Base-by-base conservation (phyloP, 1,284 basidiomycete species). In the Ustilago xerochloae region DNA sequence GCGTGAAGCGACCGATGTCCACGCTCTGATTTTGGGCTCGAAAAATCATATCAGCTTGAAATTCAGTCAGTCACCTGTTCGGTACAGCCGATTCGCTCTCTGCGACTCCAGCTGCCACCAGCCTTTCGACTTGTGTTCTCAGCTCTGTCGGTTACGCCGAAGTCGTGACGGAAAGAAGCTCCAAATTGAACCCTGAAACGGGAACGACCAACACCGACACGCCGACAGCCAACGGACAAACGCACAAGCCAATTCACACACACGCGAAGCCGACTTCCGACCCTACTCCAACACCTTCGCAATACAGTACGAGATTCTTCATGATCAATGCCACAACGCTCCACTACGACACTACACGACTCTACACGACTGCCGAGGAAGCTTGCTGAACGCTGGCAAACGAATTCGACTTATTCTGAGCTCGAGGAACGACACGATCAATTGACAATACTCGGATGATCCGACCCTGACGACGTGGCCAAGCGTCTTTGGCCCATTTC, bases 221-320 rank as follows among this genome's bases (percentile, higher is more conserved):
- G 24, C 46, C 4, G 10, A 49, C 18, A 35, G n/a, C 10, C 18
- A 49, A 33, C 20, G 12, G 10, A 32, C 13, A 26, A 49, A 29
- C 49, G 49, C 49, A 51, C 33, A 38, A 38, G 49, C 49, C 49
- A 51, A 51, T 26, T 6, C 41, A 43, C 18, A 20, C 18, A 43
- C 41, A 43, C 10, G 28, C 38, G n/a, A 51, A 38, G 49, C 35
- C 47, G 47, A 49, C 47, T 49, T 35, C 47, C 47, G 47, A 49
- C 47, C 32, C 5, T 51, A 43, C 22, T 41, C 20, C 18, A 41
- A 7, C 8, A 15, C 41, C 12, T 24, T 24, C 12, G 16, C n/a
- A n/a, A n/a, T n/a, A n/a, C n/a, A n/a, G n/a, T n/a, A n/a, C n/a
- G n/a, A n/a, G n/a, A n/a, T n/a, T n/a, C n/a, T n/a, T n/a, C n/a